These are phyloP conservation scores for Sporisorium reilianum DNA, from an alignment of 1,284 basidiomycete genomes.

Conservation along the genomic window DNA sequence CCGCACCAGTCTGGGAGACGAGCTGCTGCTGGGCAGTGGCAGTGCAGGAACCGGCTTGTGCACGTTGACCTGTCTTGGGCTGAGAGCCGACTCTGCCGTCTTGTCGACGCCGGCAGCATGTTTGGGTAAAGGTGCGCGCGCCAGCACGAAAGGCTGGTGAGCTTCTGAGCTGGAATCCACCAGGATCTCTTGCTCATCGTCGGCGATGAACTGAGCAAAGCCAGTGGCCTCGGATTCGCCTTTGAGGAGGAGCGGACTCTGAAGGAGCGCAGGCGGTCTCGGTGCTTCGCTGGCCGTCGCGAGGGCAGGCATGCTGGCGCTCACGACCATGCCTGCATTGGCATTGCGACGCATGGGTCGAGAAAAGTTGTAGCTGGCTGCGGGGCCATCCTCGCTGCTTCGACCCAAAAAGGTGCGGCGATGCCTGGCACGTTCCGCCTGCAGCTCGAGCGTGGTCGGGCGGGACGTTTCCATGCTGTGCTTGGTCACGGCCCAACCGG, in stretches of 20 bases:
- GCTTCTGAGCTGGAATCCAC: slow-evolving; percentile 23
- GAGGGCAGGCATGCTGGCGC: slow-evolving; percentile 27
- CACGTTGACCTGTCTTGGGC: neutral
- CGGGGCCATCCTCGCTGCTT: slow-evolving; percentile 17
- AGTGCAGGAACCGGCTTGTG: slow-evolving; percentile 22
- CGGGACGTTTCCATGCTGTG: slow-evolving; percentile 8
- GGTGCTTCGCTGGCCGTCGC: slow-evolving; percentile 8
- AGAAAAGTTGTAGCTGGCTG: slow-evolving; percentile 33
- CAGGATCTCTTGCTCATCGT: slow-evolving; percentile 30
- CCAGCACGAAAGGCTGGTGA: slow-evolving; percentile 15
- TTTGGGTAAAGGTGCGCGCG: neutral
- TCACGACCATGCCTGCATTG: slow-evolving; percentile 4
- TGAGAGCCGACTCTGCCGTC: neutral
- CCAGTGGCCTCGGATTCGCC: slow-evolving; percentile 31
- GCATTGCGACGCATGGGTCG: slow-evolving; percentile 30
- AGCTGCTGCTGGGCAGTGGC: neutral
- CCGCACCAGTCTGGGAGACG: slow-evolving; percentile 17
- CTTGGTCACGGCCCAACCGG: slow-evolving; percentile 30
- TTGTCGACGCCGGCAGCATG: neutral
- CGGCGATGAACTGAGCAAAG: slow-evolving; percentile 26
- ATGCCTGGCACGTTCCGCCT: slow-evolving; percentile 20
- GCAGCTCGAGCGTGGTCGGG: slow-evolving; percentile 8
- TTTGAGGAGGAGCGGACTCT: slow-evolving; percentile 38
- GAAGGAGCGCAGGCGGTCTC: slow-evolving; percentile 21
- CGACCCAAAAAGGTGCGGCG: slow-evolving; percentile 31